Conservation (phyloP, 768 basidiomycete genomes). For the Auricularia cornea region DNA sequence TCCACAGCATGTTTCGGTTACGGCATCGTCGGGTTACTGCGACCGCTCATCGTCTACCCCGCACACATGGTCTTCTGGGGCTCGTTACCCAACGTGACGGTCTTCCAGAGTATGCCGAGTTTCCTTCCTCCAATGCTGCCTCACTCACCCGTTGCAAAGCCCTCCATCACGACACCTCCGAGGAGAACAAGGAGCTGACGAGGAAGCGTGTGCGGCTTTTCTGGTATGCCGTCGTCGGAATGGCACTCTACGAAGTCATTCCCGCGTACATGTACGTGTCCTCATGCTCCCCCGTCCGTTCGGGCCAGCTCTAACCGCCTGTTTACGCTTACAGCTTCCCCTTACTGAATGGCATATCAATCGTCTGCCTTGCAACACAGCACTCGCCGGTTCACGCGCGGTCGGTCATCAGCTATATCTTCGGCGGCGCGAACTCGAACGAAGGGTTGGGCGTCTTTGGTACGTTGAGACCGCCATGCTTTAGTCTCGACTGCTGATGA, state of each 20-base stretch:
- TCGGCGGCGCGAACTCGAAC: constrained; percentile 59
- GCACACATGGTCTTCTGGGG: constrained; percentile 12
- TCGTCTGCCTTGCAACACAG: constrained; percentile 40
- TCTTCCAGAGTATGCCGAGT: constrained; percentile 6
- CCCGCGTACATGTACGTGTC: constrained; percentile 16
- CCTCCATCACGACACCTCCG: neutral
- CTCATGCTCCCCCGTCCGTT: neutral
- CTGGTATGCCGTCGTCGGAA: constrained; percentile 14
- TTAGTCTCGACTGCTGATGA: neutral
- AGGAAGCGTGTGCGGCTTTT: constrained; percentile 14
- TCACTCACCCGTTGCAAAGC: neutral
- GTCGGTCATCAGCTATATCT: constrained; percentile 46
- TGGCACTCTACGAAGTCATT: constrained; percentile 14
- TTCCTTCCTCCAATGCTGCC: no score
- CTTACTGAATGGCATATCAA: constrained; percentile 17
- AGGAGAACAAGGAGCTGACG: neutral
- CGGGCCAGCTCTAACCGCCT: neutral
- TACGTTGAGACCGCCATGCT: neutral
- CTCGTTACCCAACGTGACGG: constrained; percentile 8
- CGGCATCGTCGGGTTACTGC: constrained; percentile 49
- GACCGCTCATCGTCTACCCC: constrained; percentile 46
- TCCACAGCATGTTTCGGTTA: constrained; percentile 32
- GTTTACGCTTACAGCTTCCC: constrained; percentile 13
- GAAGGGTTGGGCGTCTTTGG: constrained; percentile 57
- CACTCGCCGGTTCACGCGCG: constrained; percentile 39